Evolutionary conservation across 2,329 filamentous ascomycete species (phyloP), one percentile per base, ranked within the genome.

Genomic region (Pseudovirgaria hyperparasitica): DNA sequence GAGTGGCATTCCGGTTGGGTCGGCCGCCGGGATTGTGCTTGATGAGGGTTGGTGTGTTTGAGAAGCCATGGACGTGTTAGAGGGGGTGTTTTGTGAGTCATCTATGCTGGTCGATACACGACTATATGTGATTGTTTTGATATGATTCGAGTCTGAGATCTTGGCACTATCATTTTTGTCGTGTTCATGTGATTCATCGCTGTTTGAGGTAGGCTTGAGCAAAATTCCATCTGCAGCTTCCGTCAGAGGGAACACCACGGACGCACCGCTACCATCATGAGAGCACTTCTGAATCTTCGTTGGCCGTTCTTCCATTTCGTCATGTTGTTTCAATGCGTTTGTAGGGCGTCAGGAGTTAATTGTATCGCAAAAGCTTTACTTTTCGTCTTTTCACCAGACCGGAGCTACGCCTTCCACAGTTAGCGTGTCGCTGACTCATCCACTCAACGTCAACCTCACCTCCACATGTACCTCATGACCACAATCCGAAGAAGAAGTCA

Each of bases 301-400:
- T 6, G 69, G 69, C 25, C 68, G 52, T 35, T 68, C 67, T 31
- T 67, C 65, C 21, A 56, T 57, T 30, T 66, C 65, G n/a, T n/a
- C 68, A 72, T 72, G n/a, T 35, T 52, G 16, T 16, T n/a, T 13
- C 14, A 24, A 16, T 23, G 7, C 14, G 5, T n/a, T 5, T 14
- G 14, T 8, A 16, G 14, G 16, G 23, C 8, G 23, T 16, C 15
- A 12, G 18, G 16, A 23, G 19, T 15, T 11, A 32, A 28, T 16
- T 19, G 28, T 23, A 19, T 25, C 9, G 15, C 12, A 20, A 9
- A n/a, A 12, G 15, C 19, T 28, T 10, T 22, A 15, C n/a, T n/a
- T n/a, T n/a, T n/a, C n/a, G n/a, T n/a, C n/a, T n/a, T n/a, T n/a
- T n/a, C n/a, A n/a, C n/a, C n/a, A n/a, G n/a, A n/a, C n/a, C n/a